A percentile compares a stretch with the other conserved stretches of the same genome.
phyloP scores from a whole-genome alignment of 371 early-diverging fungal genomes.

The Rhizomucor pusillus region DNA sequence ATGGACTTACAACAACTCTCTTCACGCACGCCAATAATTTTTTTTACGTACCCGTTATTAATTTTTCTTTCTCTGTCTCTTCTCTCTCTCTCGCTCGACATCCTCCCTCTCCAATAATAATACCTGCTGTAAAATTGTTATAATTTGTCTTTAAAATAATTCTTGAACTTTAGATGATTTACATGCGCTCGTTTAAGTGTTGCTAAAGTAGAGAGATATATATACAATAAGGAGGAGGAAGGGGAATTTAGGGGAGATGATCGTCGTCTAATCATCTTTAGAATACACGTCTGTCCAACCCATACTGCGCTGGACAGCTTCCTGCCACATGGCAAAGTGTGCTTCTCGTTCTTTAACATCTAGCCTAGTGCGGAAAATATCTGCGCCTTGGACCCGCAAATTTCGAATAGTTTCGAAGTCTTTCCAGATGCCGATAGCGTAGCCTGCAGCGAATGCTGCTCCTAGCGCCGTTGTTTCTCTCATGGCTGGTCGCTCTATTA shows the following conservation, averaged over 20 bases:
- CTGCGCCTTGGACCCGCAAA: slow-evolving; percentile 27
- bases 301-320: slow-evolving; percentile 18
- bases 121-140: too few relatives aligned
- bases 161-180: too few relatives aligned
- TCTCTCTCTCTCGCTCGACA: background rate
- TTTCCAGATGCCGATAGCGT: slow-evolving; percentile 77
- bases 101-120: too few relatives aligned
- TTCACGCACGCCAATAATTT: slow-evolving; percentile 22
- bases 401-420: slow-evolving; percentile 33
- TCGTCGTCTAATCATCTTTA: slow-evolving; percentile 10
- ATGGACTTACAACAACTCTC: slow-evolving; percentile 43
- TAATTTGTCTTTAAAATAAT: too few relatives aligned
- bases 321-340: slow-evolving; percentile 13
- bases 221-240: background rate
- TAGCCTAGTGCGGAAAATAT: slow-evolving; percentile 46
- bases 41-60: background rate
- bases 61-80: background rate
- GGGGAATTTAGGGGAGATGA: too few relatives aligned
- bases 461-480: slow-evolving; percentile 92
- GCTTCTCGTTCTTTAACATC: slow-evolving; percentile 20
- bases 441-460: slow-evolving; percentile 92
- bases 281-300: slow-evolving; percentile 20
- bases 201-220: slow-evolving; percentile 2
- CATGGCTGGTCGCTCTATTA: slow-evolving; percentile 78
- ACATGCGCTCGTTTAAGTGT: background rate